These are phyloP conservation scores for Groenewaldozyma tartarivorans DNA, from an alignment of 805 yeast genomes.

Conservation along the genomic window DNA sequence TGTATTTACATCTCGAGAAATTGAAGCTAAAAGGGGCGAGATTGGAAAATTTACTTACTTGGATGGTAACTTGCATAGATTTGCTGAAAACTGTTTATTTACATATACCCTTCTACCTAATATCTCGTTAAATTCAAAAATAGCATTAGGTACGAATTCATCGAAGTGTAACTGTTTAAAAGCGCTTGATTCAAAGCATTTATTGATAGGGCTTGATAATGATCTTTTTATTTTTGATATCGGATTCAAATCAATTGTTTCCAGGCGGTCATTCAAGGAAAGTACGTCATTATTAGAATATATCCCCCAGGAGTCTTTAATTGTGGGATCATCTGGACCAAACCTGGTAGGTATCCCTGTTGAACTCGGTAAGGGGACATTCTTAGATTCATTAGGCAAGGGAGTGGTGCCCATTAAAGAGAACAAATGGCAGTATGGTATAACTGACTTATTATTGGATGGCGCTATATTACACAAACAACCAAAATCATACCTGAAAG, in stretches of 20 bases:
- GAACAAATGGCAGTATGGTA: constrained; percentile 12
- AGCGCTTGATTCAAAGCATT: no score
- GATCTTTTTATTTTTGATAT: background rate
- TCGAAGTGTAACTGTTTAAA: no score
- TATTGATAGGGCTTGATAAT: background rate
- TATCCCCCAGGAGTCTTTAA: no score
- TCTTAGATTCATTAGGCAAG: constrained; percentile 64
- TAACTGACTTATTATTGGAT: constrained; percentile 12
- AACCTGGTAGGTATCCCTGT: constrained; percentile 28
- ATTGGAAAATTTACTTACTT: background rate
- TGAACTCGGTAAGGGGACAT: constrained; percentile 57
- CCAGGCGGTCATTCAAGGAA: background rate
- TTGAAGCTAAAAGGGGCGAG: background rate
- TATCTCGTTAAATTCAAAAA: no score
- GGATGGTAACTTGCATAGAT: background rate
- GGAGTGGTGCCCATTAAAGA: constrained; percentile 29
- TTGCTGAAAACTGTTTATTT: background rate
- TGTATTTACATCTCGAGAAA: background rate
- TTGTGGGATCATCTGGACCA: constrained; percentile 15
- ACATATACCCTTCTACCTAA: background rate
- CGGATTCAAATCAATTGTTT: background rate
- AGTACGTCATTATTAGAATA: background rate
- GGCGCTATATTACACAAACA: constrained; percentile 9
- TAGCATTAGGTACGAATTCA: no score
- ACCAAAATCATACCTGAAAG: constrained; percentile 2